Percentiles rank a stretch among this genome's conserved stretches.
Evolutionary conservation across 2,329 filamentous ascomycete species (phyloP).

Genomic region (Aspergillus fijiensis): DNA sequence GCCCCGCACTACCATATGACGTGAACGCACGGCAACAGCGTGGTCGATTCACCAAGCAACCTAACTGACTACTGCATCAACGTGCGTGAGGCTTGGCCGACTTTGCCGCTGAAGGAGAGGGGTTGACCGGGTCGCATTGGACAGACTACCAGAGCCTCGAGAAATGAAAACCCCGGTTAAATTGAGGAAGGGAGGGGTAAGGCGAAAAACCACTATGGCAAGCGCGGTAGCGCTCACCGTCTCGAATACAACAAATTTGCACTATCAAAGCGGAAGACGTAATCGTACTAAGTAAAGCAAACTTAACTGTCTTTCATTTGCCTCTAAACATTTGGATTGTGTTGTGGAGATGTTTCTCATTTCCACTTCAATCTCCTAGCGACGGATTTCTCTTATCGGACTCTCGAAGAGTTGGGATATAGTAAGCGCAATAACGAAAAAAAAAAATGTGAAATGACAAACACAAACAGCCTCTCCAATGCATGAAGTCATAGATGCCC

Average conservation of each 20-base stretch:
- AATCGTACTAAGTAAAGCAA: not conserved
- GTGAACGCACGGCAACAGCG: constrained; percentile 2
- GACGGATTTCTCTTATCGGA: not conserved
- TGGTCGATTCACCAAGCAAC: not conserved
- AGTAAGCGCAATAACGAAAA: not conserved
- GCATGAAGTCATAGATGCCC: constrained; percentile 33
- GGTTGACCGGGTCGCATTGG: not conserved
- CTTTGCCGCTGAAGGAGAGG: not conserved
- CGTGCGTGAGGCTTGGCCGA: not conserved
- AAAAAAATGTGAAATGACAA: constrained; percentile 9
- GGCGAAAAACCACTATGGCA: not conserved
- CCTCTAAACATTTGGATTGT: not conserved
- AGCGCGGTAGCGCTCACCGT: not conserved
- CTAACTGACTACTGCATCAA: not conserved
- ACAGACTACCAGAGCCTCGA: not conserved
- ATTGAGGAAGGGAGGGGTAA: not conserved
- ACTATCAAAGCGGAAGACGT: not conserved
- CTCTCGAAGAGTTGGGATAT: not conserved
- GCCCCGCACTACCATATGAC: constrained; percentile 11
- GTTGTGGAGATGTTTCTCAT: not conserved
- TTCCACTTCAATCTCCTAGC: not conserved
- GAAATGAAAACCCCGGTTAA: not conserved
- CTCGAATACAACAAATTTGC: not conserved
- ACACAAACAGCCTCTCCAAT: constrained; percentile 37
- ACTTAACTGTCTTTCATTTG: not conserved